These are phyloP conservation scores for Berberis thunbergii DNA, from an alignment of 164 flowering plant genomes.

Conservation along the genomic window DNA sequence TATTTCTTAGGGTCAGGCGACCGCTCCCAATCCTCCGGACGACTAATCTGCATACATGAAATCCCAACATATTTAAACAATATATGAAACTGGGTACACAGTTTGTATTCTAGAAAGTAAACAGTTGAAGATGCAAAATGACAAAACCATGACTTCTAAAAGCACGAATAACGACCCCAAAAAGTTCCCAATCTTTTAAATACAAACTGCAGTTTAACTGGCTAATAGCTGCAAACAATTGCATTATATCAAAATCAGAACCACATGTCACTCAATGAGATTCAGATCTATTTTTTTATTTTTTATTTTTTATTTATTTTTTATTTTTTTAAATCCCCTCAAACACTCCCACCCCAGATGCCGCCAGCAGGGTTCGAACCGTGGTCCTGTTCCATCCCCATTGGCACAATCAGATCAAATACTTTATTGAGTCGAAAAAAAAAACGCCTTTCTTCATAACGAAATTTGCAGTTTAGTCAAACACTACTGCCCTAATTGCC, in stretches of 20 bases:
- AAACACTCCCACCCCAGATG: neutral
- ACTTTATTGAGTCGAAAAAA: too few relatives aligned
- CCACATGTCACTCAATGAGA: too few relatives aligned
- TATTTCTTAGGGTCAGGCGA: conserved; percentile 77
- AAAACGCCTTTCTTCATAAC: too few relatives aligned
- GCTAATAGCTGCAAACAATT: too few relatives aligned
- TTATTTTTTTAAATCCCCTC: too few relatives aligned
- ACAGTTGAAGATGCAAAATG: neutral
- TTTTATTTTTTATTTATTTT: too few relatives aligned
- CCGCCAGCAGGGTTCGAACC: neutral
- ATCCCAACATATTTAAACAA: conserved; percentile 2
- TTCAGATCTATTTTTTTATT: too few relatives aligned
- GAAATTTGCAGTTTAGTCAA: too few relatives aligned
- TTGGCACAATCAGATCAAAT: too few relatives aligned
- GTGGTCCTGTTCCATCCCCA: too few relatives aligned
- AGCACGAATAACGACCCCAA: neutral
- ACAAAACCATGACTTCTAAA: neutral
- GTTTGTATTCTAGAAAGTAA: neutral
- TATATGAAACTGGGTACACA: neutral
- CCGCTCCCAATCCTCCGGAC: conserved; percentile 81
- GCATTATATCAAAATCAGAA: too few relatives aligned
- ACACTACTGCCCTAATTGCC: too few relatives aligned
- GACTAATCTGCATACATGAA: conserved; percentile 58
- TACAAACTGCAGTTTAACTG: neutral
- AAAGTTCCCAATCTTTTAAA: neutral